phyloP scores from a whole-genome alignment of 768 basidiomycete genomes.

The Lactarius indigo region DNA sequence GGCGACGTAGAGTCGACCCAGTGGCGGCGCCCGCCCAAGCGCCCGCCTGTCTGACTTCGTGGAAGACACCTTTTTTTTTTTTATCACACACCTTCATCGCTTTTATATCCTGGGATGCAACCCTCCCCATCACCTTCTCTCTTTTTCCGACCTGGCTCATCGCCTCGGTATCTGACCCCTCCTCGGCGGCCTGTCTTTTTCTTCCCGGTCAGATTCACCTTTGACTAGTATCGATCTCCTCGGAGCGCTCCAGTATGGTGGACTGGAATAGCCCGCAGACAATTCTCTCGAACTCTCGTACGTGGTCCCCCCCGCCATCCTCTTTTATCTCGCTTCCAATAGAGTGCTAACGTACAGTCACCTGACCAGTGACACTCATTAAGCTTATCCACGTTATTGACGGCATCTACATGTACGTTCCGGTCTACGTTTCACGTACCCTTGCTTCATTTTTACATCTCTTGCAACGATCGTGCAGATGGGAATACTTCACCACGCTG shows the following conservation, averaged over 20 bases:
- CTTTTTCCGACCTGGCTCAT: no score
- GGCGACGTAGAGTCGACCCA: no score
- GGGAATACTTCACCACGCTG: conserved; percentile 5
- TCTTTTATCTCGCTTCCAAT: not conserved
- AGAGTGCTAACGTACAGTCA: not conserved
- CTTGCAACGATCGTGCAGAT: not conserved
- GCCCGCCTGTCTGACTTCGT: no score
- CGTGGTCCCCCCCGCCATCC: not conserved
- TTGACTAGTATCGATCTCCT: not conserved
- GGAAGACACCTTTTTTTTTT: no score
- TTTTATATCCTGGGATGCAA: no score
- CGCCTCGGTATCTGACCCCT: no score
- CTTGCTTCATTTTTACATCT: not conserved
- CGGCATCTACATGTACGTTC: conserved; percentile 8
- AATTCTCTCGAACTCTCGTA: not conserved
- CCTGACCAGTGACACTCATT: not conserved
- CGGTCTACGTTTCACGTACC: not conserved
- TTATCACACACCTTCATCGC: no score
- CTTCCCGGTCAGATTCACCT: not conserved
- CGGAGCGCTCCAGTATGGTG: not conserved
- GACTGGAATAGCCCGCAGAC: conserved; percentile 2
- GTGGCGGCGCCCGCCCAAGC: no score
- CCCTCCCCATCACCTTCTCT: no score
- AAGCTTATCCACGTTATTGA: not conserved
- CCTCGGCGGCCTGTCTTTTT: no score